phyloP scores from a whole-genome alignment of 306 rosid species.

The Casuarina cunninghamiana region DNA sequence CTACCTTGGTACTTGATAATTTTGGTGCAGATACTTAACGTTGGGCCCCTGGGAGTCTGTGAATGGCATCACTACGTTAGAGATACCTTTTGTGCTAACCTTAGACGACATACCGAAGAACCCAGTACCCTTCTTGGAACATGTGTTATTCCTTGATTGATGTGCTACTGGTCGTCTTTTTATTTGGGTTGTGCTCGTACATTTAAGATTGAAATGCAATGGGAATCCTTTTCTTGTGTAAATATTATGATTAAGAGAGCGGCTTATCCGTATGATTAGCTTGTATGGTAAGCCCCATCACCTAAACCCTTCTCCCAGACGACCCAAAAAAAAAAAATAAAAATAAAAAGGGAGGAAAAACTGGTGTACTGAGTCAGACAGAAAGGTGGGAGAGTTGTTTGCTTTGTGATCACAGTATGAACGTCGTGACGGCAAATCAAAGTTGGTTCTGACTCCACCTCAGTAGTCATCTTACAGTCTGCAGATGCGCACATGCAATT shows the following conservation, averaged over 20 bases:
- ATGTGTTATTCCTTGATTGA: background rate
- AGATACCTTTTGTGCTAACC: constrained; percentile 13
- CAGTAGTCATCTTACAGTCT: background rate
- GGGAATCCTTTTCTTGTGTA: constrained; percentile 4
- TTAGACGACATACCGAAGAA: constrained; percentile 8
- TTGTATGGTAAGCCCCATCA: background rate
- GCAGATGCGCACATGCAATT: background rate
- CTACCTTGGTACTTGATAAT: background rate
- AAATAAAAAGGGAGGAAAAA: background rate
- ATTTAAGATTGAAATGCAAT: background rate
- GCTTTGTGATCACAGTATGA: background rate
- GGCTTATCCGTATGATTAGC: background rate
- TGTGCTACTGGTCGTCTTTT: background rate
- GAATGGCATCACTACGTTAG: background rate
- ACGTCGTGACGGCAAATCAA: background rate
- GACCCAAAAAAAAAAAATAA: too few relatives aligned
- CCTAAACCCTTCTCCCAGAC: too few relatives aligned
- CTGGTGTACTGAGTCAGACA: background rate
- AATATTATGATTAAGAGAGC: background rate
- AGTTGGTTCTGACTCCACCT: background rate
- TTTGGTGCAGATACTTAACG: constrained; percentile 25
- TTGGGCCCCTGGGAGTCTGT: background rate
- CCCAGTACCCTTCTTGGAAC: background rate
- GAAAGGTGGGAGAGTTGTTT: background rate
- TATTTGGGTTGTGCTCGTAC: background rate